Base-by-base conservation (phyloP, 1,139 yeast species). In the Scheffersomyces cryptocercus region DNA sequence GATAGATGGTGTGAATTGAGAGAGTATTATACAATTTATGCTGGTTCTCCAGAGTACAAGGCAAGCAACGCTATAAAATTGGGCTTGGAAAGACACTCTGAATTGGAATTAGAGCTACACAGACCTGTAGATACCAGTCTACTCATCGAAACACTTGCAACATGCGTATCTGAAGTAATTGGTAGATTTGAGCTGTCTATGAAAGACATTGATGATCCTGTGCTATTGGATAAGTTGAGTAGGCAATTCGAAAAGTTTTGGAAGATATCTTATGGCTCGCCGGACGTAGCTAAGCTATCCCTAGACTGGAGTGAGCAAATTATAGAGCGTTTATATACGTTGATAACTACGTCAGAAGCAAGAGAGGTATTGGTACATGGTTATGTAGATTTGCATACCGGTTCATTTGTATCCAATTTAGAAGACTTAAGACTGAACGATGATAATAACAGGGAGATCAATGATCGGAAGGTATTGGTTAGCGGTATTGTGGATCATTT, bases 401-500 rank as follows among this genome's bases (percentile, higher is more conserved):
- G 63, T 2, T 45, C 50, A 5, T 56, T 76, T 29, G 49, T 66
- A 1, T 51, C 56, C 1, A 47, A 45, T 11, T 31, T 38, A 1
- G 39, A 35, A 3, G 39, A 36, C 8, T 43, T 31, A 7, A 32
- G 43, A 11, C 31, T 12, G 39, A 44, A 14, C 30, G 42, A 6
- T 11, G n/a, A 31, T 10, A 31, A 14, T 10, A 41, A 44, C 46
- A 20, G 30, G 16, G 29, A 8, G 7, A 30, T 16, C n/a, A 37
- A 36, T n/a, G n/a, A 48, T 37, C n/a, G 41, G 44, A 64, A 62
- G 36, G 65, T 77, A 1, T 59, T 82, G 16, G 69, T 84, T 4
- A 82, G 87, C 55, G 91, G 90, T 1, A 65, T 85, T 2, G 74
- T 84, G 16, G 93, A 85, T 58, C 73, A 75, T 44, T 52, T 85